phyloP scores from a whole-genome alignment of 108 stramenopile species.

The Mayamaea pseudoterrestris region DNA sequence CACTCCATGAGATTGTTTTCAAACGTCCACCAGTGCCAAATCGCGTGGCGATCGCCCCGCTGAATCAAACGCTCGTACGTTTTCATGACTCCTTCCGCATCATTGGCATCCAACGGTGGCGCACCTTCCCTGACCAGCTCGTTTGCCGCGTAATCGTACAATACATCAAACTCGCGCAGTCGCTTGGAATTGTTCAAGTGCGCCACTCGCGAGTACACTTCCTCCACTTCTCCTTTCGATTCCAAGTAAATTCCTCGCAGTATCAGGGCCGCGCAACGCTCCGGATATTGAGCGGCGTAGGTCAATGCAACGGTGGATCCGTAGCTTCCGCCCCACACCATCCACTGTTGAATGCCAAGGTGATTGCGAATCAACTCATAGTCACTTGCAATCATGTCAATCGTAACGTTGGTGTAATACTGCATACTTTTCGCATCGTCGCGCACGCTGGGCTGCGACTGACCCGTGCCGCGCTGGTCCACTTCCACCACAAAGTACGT shows the following conservation, averaged over 20 bases:
- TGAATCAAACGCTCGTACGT: conserved; percentile 21
- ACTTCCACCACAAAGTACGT: conserved; percentile 24
- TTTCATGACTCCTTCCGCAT: conserved; percentile 9
- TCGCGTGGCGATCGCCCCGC: conserved; percentile 15
- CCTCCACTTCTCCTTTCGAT: conserved; percentile 12
- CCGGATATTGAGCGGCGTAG: conserved; percentile 31
- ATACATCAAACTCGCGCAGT: conserved; percentile 9
- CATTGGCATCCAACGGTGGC: conserved; percentile 14
- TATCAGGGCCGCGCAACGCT: conserved; percentile 26
- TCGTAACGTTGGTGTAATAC: conserved; percentile 21
- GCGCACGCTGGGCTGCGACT: conserved; percentile 24
- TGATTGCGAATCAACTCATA: conserved; percentile 31
- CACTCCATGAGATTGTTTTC: conserved; percentile 35
- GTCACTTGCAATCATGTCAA: conserved; percentile 26
- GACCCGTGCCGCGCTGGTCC: conserved; percentile 32
- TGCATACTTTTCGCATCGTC: conserved; percentile 22
- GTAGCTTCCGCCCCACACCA: conserved; percentile 48
- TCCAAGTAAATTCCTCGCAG: conserved; percentile 49
- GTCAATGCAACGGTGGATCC: conserved; percentile 32
- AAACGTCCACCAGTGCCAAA: conserved; percentile 23
- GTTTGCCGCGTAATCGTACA: conserved; percentile 10
- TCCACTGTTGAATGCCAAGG: conserved; percentile 39
- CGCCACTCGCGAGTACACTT: conserved; percentile 15
- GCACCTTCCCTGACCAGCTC: too few species aligned
- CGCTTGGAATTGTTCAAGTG: conserved; percentile 10